These are phyloP conservation scores for Artemisia princeps DNA, from an alignment of 140 eudicot genomes.

Conservation along the genomic window DNA sequence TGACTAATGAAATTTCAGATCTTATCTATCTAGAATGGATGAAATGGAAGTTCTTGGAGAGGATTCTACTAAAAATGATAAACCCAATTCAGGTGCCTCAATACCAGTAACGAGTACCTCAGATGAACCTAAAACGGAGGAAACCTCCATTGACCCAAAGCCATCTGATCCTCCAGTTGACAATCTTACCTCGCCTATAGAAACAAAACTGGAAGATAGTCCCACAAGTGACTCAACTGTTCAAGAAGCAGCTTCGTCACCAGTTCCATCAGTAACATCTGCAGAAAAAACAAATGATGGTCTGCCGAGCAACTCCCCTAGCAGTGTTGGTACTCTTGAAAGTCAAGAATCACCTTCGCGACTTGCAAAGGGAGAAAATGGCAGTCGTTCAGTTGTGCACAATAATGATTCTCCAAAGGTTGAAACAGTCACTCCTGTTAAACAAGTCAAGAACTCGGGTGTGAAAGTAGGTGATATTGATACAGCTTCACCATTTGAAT, in stretches of 20 bases:
- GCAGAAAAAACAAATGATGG: constrained; percentile 27
- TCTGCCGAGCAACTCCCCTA: not conserved
- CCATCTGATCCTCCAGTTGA: constrained; percentile 18
- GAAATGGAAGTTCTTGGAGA: constrained; percentile 33
- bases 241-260: constrained; percentile 24
- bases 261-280: constrained; percentile 21
- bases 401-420: constrained; percentile 16
- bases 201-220: constrained; percentile 28
- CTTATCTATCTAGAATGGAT: constrained; percentile 32
- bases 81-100: constrained; percentile 16
- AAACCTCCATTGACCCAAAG: constrained; percentile 22
- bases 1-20: constrained; percentile 30
- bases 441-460: constrained; percentile 26
- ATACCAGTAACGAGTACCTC: constrained; percentile 18
- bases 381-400: constrained; percentile 3
- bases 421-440: constrained; percentile 17
- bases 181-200: constrained; percentile 18
- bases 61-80: constrained; percentile 25
- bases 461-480: constrained; percentile 50
- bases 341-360: constrained; percentile 26
- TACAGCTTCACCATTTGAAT: constrained; percentile 76
- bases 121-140: constrained; percentile 25
- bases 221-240: constrained; percentile 18
- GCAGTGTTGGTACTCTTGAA: constrained; percentile 12
- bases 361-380: constrained; percentile 19